A percentile compares a stretch with the other conserved stretches of the same genome.
These are phyloP conservation scores for Boletellus ananas DNA, from an alignment of 768 basidiomycete species.

Conservation along the genomic window DNA sequence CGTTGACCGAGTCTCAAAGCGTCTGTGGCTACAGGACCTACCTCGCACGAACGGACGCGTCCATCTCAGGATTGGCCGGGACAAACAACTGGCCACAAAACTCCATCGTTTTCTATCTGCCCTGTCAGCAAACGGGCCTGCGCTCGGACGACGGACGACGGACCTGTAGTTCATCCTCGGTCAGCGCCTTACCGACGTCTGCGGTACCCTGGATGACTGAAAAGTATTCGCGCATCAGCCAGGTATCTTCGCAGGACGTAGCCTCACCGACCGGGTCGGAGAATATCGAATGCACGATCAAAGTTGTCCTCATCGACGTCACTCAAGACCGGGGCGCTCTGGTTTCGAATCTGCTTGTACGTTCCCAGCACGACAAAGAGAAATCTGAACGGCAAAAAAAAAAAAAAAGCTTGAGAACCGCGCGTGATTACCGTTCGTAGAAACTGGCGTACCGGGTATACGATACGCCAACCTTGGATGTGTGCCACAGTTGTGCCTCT, in stretches of 20 bases:
- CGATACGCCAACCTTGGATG: not conserved
- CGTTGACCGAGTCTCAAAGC: not conserved
- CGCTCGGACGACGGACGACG: not conserved
- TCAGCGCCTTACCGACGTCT: constrained; percentile 5
- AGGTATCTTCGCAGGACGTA: too few species aligned
- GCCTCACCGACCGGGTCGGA: constrained; percentile 6
- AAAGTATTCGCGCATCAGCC: too few species aligned
- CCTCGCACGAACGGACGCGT: constrained; percentile 1
- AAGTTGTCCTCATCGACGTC: constrained; percentile 70
- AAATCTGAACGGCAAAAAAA: not conserved
- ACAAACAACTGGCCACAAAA: constrained; percentile 3
- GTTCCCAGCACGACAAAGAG: constrained; percentile 44
- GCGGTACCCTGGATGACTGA: constrained; percentile 6
- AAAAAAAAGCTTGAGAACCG: too few species aligned
- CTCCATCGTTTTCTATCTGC: constrained; percentile 10
- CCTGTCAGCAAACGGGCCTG: too few species aligned
- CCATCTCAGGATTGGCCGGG: constrained; percentile 5
- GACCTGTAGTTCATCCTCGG: constrained; percentile 8
- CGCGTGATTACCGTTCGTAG: not conserved
- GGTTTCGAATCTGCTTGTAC: constrained; percentile 68
- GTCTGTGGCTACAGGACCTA: not conserved
- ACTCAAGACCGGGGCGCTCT: constrained; percentile 50
- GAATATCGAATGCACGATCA: constrained; percentile 32
- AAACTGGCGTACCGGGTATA: constrained; percentile 1
- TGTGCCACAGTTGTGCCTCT: constrained; percentile 5